These are phyloP conservation scores for Astragalus membranaceus DNA, from an alignment of 306 rosid genomes.

Conservation along the genomic window DNA sequence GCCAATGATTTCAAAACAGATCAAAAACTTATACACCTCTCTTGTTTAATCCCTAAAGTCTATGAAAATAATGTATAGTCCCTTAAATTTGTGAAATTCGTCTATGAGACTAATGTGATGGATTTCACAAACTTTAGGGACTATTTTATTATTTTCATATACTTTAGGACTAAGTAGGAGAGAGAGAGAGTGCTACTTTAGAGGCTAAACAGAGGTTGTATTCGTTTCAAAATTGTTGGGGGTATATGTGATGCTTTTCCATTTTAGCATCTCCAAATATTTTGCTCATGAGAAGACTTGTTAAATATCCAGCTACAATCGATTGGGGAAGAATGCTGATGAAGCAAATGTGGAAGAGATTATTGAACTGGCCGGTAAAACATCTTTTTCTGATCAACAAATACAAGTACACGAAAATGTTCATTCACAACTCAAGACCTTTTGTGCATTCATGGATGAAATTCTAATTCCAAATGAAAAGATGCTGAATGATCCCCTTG, in stretches of 20 bases:
- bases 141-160: no score
- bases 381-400: slow-evolving; percentile 66
- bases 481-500: slow-evolving; percentile 25
- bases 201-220: no score
- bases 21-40: no score
- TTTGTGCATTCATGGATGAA: slow-evolving; percentile 63
- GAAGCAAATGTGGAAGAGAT: slow-evolving; percentile 65
- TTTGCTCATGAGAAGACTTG: slow-evolving; percentile 31
- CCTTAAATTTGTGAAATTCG: no score
- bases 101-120: no score
- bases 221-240: not conserved
- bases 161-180: no score
- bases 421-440: slow-evolving; percentile 53
- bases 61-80: no score
- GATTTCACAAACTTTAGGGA: no score
- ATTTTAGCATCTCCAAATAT: not conserved
- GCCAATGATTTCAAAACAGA: not conserved
- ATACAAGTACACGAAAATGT: slow-evolving; percentile 79
- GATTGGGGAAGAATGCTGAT: slow-evolving; percentile 56
- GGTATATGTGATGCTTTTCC: not conserved
- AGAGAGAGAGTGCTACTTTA: no score
- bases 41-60: no score
- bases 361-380: slow-evolving; percentile 63
- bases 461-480: slow-evolving; percentile 55
- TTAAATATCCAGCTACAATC: slow-evolving; percentile 59